Base-by-base conservation (phyloP, 2,329 filamentous ascomycete species). In the Fusarium subtropicale region DNA sequence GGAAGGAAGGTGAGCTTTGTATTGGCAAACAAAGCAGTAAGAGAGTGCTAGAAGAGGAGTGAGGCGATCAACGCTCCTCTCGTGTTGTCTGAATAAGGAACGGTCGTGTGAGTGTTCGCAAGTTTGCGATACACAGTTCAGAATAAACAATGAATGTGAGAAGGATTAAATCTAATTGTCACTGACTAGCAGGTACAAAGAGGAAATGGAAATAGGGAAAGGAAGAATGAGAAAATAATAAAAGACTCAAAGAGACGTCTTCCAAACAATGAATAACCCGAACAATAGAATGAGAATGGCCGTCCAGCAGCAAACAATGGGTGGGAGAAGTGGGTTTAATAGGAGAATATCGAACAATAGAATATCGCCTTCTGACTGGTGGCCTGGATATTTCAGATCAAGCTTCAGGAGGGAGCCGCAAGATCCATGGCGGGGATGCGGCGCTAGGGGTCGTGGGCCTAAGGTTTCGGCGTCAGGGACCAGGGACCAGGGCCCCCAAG, bases 51-150 rank as follows among this genome's bases (percentile, higher is more conserved):
- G 30, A 47, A 69, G 73, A 75, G 73, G 69, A 76, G 61, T 50
- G 54, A 56, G 67, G 66, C 75, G 75, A 75, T 77, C 75, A 77
- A 77, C 74, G 75, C 68, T 76, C 73, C 74, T 77, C 73, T 74
- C 64, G 45, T 64, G 63, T 60, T 51, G n/a, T 58, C 34, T 68
- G 60, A 66, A 67, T 74, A 66, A 69, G 44, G 51, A 71, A 56
- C 38, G 58, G 58, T 63, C 31, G 64, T 60, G 66, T 51, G 44
- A 52, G 53, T 39, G 24, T 56, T 62, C 48, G 46, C 46, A 59
- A 63, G 60, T 50, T 64, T 52, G 54, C 60, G 65, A 71, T 55
- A 62, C 65, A 63, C 54, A 59, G 64, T 69, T 65, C 44, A 34
- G 28, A 18, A 51, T 56, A 68, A 52, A 64, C 57, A 68, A 59